phyloP scores from a whole-genome alignment of 805 yeast species.

The Ogataea angusta region DNA sequence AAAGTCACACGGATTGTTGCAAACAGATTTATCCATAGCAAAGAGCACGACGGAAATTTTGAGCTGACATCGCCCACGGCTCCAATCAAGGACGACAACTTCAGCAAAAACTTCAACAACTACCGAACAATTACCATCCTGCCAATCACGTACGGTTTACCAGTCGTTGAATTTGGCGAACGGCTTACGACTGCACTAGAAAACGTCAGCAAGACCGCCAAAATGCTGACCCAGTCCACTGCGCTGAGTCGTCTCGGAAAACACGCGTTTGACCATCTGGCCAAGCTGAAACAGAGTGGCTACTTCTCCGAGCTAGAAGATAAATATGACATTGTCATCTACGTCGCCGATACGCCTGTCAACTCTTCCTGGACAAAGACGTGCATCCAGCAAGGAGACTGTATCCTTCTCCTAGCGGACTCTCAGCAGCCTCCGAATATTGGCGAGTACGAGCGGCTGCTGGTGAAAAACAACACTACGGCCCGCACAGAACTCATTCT shows the following conservation, averaged over 20 bases:
- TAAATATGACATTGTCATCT: conserved; percentile 79
- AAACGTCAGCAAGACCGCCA: conserved; percentile 67
- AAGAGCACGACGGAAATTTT: conserved; percentile 14
- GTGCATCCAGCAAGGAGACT: conserved; percentile 93
- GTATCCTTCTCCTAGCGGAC: conserved; percentile 85
- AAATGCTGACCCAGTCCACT: conserved; percentile 79
- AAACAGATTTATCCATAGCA: conserved; percentile 34
- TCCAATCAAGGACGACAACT: conserved; percentile 32
- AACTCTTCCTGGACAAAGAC: conserved; percentile 88
- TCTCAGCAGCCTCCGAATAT: conserved; percentile 67
- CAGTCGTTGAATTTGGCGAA: conserved; percentile 81
- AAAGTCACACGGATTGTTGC: conserved; percentile 89
- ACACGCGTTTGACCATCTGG: conserved; percentile 87
- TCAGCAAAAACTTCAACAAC: conserved; percentile 39
- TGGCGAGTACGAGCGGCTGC: conserved; percentile 81
- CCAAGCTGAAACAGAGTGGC: conserved; percentile 82
- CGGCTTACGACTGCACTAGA: conserved; percentile 68
- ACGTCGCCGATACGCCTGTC: conserved; percentile 81
- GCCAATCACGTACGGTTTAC: conserved; percentile 79
- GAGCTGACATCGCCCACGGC: conserved; percentile 27
- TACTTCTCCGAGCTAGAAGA: conserved; percentile 91
- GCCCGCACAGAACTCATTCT: conserved; percentile 86
- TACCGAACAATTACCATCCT: conserved; percentile 82
- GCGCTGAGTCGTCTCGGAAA: conserved; percentile 79
- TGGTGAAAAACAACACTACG: conserved; percentile 72